These are phyloP conservation scores for Solanum chilense DNA, from an alignment of 257 asterid species.

Conservation along the genomic window DNA sequence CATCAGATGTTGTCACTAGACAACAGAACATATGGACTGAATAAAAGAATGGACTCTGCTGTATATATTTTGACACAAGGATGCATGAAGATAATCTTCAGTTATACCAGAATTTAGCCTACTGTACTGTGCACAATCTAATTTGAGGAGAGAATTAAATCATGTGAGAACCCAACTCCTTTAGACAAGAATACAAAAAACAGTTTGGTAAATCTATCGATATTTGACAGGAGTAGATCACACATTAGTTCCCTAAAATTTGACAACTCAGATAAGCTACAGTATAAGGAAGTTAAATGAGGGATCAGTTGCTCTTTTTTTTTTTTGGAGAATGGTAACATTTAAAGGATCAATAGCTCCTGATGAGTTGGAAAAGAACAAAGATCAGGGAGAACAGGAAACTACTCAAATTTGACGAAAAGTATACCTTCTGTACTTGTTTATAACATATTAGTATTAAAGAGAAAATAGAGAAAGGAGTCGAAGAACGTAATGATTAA, in stretches of 20 bases:
- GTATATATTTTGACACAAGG: background rate
- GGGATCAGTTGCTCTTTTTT: background rate
- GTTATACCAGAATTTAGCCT: background rate
- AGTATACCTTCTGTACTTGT: background rate
- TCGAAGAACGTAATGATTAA: background rate
- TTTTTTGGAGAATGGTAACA: background rate
- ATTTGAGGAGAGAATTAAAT: background rate
- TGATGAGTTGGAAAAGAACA: background rate
- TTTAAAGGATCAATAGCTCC: background rate
- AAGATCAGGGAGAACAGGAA: background rate
- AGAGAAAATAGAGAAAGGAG: background rate
- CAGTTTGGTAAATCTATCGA: background rate
- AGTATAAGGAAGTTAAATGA: background rate
- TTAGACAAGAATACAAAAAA: background rate
- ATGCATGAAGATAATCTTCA: background rate
- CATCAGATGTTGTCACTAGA: background rate
- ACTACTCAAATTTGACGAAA: background rate
- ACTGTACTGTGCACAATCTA: background rate
- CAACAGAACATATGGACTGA: background rate
- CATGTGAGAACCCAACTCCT: background rate
- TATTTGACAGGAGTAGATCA: background rate
- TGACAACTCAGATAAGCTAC: background rate
- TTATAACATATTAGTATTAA: background rate
- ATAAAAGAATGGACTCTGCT: background rate
- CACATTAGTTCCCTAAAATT: background rate